These are phyloP conservation scores for Backusella tarrabulga DNA, from an alignment of 192 early-diverging fungal species.

Conservation along the genomic window DNA sequence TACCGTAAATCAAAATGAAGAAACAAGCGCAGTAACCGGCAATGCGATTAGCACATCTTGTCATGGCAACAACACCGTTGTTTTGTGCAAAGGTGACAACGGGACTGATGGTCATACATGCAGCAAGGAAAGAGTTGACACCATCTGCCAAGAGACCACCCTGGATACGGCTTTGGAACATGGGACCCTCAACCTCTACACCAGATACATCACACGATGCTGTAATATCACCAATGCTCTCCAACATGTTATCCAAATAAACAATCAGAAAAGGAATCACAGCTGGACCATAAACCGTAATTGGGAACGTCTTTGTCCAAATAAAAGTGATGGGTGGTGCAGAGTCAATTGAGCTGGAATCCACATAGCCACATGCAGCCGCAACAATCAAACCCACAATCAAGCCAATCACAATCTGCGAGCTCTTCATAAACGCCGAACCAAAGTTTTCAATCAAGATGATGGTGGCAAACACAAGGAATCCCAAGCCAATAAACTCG, in stretches of 20 bases:
- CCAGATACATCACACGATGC: conserved; percentile 54
- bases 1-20: conserved; percentile 48
- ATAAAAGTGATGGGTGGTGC: conserved; percentile 51
- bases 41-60: conserved; percentile 43
- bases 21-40: conserved; percentile 52
- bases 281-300: conserved; percentile 45
- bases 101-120: conserved; percentile 51
- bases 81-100: conserved; percentile 57
- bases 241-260: conserved; percentile 39
- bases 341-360: conserved; percentile 32
- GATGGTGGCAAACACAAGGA: conserved; percentile 51
- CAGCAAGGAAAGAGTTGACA: conserved; percentile 46
- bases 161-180: conserved; percentile 50
- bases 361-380: conserved; percentile 50
- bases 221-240: conserved; percentile 51
- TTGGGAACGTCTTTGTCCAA: conserved; percentile 57
- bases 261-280: conserved; percentile 43
- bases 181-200: conserved; percentile 47
- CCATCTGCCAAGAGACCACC: conserved; percentile 58
- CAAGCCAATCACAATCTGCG: conserved; percentile 47
- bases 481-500: conserved; percentile 48
- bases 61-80: conserved; percentile 54
- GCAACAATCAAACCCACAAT: conserved; percentile 50
- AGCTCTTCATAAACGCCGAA: conserved; percentile 54
- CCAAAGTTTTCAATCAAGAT: conserved; percentile 53